Base-by-base conservation (phyloP, 2,329 filamentous ascomycete genomes). In the Neodidymelliopsis sp. region DNA sequence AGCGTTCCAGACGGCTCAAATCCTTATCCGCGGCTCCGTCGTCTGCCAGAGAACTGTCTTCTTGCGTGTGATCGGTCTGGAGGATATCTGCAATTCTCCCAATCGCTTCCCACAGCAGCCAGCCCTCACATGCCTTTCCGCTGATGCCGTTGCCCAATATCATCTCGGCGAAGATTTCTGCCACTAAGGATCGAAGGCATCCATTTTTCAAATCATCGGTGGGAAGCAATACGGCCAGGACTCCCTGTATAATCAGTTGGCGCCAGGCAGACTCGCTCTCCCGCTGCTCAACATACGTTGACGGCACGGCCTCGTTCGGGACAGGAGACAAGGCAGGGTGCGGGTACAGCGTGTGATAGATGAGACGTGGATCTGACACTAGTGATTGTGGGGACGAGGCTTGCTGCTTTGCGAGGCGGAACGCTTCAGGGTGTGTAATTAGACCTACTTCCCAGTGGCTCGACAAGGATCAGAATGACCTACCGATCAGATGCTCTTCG, bases 151-250 rank as follows among this genome's bases (percentile, higher is more conserved):
- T 91, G 54, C 90, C 90, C 57, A 99, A 80, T 54, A 97, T 90
- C 70, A 96, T 85, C 73, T 97, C 91, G 6, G 91, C 90, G 54
- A 97, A 81, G 57, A 97, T 89, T 74, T 97, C 91, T 44, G 86
- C 85, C 54, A 97, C 88, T 54, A 99, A 79, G 25, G 90, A 83
- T 47, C 89, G 88, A 63, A 97, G 79, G 70, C 90, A 96, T 43
- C 84, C 84, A 70, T 96, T 97, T 65, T 93, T 86, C 28, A 97
- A 79, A 70, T 97, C 93, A 66, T 97, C 93, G 12, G 91, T 94
- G 8, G 94, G 94, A 15, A 99, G 81, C 12, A 99, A 81, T 41
- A 96, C 80, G 18, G 90, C 87, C 54, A 99, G 78, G 27, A 91
- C 81, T 22, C 88, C 90, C 66, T 92, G 86, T 12, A 92, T 87